Conservation (phyloP, 2,329 filamentous ascomycete species). For the Capronia epimyces region DNA sequence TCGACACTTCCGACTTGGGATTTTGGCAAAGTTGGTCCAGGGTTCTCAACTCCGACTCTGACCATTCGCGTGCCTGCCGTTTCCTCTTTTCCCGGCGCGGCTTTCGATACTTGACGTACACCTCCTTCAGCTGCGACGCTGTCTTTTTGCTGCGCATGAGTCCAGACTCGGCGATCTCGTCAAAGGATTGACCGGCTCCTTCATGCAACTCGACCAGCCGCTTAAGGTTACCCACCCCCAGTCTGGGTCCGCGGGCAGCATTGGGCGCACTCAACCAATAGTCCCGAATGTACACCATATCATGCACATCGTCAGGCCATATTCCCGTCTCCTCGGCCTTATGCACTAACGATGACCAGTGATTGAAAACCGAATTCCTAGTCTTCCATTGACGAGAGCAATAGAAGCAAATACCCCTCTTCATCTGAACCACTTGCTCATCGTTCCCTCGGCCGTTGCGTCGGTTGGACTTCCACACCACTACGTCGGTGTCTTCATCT, state of each 20-base stretch:
- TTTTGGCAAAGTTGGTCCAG: slow-evolving; percentile 16
- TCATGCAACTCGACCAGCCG: slow-evolving; percentile 27
- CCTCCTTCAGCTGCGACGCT: slow-evolving; percentile 14
- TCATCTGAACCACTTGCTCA: slow-evolving; percentile 17
- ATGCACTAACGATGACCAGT: slow-evolving; percentile 19
- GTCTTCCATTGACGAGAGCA: slow-evolving; percentile 19
- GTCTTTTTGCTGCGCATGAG: slow-evolving; percentile 18
- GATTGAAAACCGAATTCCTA: slow-evolving; percentile 15
- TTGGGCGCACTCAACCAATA: slow-evolving; percentile 10
- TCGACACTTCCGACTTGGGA: slow-evolving; percentile 10
- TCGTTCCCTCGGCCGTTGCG: slow-evolving; percentile 3
- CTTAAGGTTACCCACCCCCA: slow-evolving; percentile 22
- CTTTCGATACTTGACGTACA: slow-evolving; percentile 22
- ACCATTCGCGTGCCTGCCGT: slow-evolving; percentile 12
- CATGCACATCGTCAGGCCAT: slow-evolving; percentile 23
- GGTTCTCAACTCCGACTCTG: slow-evolving; percentile 13
- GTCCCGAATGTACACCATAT: slow-evolving; percentile 21
- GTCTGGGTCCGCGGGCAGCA: slow-evolving; percentile 5
- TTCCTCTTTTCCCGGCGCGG: neutral
- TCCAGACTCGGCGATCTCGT: slow-evolving; percentile 22
- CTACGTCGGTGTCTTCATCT: neutral
- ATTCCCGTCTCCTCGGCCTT: slow-evolving; percentile 9
- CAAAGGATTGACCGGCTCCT: slow-evolving; percentile 23
- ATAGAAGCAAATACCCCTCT: slow-evolving; percentile 23
- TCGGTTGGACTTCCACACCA: neutral